These are phyloP conservation scores for Phyllosticta ampelicida DNA, from an alignment of 2,329 filamentous ascomycete species.

Conservation along the genomic window DNA sequence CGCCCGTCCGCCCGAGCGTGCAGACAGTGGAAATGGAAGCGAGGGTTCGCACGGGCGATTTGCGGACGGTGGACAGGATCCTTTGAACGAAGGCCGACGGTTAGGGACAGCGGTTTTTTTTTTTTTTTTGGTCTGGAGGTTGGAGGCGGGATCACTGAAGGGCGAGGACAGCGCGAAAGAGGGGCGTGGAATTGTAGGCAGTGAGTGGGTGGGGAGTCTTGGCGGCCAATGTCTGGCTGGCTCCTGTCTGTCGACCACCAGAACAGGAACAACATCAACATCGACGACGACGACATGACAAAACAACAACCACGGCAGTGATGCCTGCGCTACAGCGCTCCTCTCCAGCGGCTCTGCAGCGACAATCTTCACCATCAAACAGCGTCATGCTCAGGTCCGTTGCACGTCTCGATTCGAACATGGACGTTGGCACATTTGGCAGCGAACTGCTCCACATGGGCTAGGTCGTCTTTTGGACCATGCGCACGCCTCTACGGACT, in stretches of 20 bases:
- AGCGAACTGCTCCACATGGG: not conserved
- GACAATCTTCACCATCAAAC: not conserved
- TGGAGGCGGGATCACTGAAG: slow-evolving; percentile 3
- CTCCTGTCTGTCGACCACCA: not conserved
- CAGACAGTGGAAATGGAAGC: slow-evolving; percentile 2
- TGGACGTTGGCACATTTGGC: not conserved
- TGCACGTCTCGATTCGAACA: not conserved
- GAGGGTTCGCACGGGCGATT: slow-evolving; percentile 3
- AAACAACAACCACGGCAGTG: not conserved
- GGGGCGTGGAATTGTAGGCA: slow-evolving; percentile 2
- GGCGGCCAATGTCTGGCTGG: not conserved
- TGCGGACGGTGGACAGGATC: not conserved
- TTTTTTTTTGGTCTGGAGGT: slow-evolving; percentile 1
- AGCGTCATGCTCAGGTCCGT: not conserved
- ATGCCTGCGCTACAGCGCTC: not conserved
- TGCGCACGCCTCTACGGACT: not conserved
- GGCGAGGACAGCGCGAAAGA: slow-evolving; percentile 1
- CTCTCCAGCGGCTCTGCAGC: not conserved
- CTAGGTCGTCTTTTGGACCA: not conserved
- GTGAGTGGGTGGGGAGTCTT: slow-evolving; percentile 1
- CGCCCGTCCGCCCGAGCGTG: slow-evolving; percentile 9
- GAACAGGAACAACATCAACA: not conserved
- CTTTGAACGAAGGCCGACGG: slow-evolving; percentile 3
- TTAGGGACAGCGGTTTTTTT: slow-evolving; percentile 1
- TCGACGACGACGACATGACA: not conserved